A percentile compares a stretch with the other conserved stretches of the same genome.
These are phyloP conservation scores for Sporothrix mexicana DNA, from an alignment of 2,329 filamentous ascomycete species.

Conservation along the genomic window DNA sequence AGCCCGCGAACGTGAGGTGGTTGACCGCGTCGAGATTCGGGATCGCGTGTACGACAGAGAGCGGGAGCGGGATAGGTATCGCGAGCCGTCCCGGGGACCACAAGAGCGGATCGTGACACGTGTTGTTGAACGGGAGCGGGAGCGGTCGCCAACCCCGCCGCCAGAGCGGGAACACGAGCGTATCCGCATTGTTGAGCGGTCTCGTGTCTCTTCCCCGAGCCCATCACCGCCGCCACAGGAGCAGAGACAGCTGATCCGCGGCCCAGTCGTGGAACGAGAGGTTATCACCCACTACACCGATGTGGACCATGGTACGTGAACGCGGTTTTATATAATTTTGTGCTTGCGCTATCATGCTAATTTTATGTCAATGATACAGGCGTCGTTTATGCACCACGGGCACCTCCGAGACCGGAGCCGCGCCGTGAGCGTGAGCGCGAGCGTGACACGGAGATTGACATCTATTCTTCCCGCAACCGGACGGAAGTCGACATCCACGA, in stretches of 20 bases:
- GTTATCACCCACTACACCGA: constrained; percentile 88
- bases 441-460: constrained; percentile 66
- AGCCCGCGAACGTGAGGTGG: constrained; percentile 42
- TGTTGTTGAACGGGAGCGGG: constrained; percentile 52
- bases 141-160: constrained; percentile 53
- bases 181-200: constrained; percentile 59
- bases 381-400: constrained; percentile 54
- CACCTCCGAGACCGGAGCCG: constrained; percentile 54
- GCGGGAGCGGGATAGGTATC: constrained; percentile 31
- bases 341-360: background rate
- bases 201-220: constrained; percentile 53
- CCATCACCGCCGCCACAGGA: constrained; percentile 56
- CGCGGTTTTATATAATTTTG: background rate
- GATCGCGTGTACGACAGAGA: constrained; percentile 40
- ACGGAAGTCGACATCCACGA: constrained; percentile 64
- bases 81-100: constrained; percentile 29
- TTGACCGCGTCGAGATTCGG: constrained; percentile 42
- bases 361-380: constrained; percentile 46
- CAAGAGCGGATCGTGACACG: constrained; percentile 42
- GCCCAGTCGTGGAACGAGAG: constrained; percentile 83
- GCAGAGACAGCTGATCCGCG: constrained; percentile 68
- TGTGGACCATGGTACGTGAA: constrained; percentile 77
- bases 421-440: constrained; percentile 47
- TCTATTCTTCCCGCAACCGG: constrained; percentile 59
- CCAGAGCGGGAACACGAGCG: constrained; percentile 50